Base-by-base conservation (phyloP, 2,329 filamentous ascomycete species). In the Calcarisporium arbuscula region DNA sequence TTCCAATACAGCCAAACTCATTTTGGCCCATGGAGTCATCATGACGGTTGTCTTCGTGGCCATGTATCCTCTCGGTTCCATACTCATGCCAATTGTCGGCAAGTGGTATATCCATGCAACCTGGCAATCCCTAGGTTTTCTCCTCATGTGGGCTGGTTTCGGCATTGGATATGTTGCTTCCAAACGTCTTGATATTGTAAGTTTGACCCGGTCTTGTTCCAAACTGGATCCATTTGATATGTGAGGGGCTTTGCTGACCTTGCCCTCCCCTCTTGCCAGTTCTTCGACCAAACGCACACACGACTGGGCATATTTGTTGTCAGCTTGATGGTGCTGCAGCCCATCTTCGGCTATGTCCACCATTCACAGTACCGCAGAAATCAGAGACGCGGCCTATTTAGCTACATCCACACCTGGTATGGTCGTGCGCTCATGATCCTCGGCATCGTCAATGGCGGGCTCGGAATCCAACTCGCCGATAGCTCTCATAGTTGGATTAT, bases 371-470 rank as follows among this genome's bases (percentile, higher is more conserved):
- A 64, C 53, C 45, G 65, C 36, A 65, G 64, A 49, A 52, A 68
- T 35, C 56, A 65, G 34, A 28, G 47, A 18, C 72, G 77, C 22
- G 69, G 69, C 6, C 12, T 61, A 26, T 50, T 79, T 41, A 77
- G 73, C 42, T 57, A 79, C 43, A 50, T 61, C 2, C 79, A 83
- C 49, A 70, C 80, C 44, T 82, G 75, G 74, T 77, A 69, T 47
- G 79, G 79, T 10, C 68, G 78, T 14, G 46, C 60, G 2, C 53
- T 82, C 28, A 72, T 83, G 42, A 36, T 72, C 14, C 50, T 81
- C 4, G 78, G 74, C 18, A 62, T 81, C 28, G 52, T 82, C 45
- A 82, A 82, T 46, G 79, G 78, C 36, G 79, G 77, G 0, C 54
- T 82, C 5, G 79, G 79, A 4, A 57, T 83, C 19, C 41, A 68